These are phyloP conservation scores for Pichia sp. DNA, from an alignment of 1,139 yeast genomes.

Conservation along the genomic window DNA sequence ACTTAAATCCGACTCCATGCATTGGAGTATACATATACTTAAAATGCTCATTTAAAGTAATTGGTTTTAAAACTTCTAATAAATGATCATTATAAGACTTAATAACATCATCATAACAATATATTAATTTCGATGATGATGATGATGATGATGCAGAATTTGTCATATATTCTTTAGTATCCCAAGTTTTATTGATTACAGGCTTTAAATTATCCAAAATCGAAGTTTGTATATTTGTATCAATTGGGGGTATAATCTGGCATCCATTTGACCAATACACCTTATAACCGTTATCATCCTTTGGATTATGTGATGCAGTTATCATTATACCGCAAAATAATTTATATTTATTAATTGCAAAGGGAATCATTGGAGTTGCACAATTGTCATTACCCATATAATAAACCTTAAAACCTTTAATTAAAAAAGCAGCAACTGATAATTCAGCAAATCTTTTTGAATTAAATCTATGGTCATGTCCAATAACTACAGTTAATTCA, in stretches of 20 bases:
- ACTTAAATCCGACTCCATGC: conserved; percentile 84
- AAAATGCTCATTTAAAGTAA: conserved; percentile 21
- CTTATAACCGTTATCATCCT: conserved; percentile 88
- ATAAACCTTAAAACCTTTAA: conserved; percentile 64
- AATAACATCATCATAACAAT: conserved; percentile 27
- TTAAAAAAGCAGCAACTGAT: conserved; percentile 66
- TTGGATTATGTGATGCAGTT: conserved; percentile 96
- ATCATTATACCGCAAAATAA: conserved; percentile 90
- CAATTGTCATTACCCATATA: conserved; percentile 52
- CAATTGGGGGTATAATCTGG: conserved; percentile 93
- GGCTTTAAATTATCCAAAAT: conserved; percentile 61
- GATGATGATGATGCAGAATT: neutral
- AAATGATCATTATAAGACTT: conserved; percentile 35
- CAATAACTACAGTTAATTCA: conserved; percentile 58
- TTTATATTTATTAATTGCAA: conserved; percentile 55
- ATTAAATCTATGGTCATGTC: conserved; percentile 86
- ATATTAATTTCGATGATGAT: conserved; percentile 13
- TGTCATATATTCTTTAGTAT: conserved; percentile 34
- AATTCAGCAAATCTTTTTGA: conserved; percentile 75
- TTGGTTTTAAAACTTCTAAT: conserved; percentile 27
- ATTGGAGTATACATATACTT: conserved; percentile 82
- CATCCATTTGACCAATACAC: conserved; percentile 93
- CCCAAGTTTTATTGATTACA: conserved; percentile 47
- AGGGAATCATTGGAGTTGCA: conserved; percentile 93
- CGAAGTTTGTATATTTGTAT: conserved; percentile 56